phyloP scores from a whole-genome alignment of 2,329 filamentous ascomycete species.

The Fusarium haematococcum region DNA sequence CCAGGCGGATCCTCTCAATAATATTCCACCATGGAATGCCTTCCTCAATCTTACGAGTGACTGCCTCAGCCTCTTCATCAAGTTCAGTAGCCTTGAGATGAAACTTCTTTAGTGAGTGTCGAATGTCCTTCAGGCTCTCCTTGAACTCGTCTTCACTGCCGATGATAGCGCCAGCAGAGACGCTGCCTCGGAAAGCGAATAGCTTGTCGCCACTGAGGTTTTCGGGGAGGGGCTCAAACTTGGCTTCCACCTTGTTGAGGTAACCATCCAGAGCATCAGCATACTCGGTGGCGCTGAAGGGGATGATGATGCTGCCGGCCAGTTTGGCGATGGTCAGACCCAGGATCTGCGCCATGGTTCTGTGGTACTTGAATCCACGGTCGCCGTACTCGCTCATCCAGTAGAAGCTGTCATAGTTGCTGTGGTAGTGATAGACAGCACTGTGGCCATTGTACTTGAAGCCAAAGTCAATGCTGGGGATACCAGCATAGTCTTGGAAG shows the following conservation, averaged over 20 bases:
- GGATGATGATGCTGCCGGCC: constrained; percentile 70
- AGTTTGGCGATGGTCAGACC: constrained; percentile 72
- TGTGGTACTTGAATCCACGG: constrained; percentile 73
- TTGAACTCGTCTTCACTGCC: constrained; percentile 56
- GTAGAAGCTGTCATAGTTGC: constrained; percentile 89
- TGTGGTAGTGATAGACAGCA: constrained; percentile 84
- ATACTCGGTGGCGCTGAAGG: constrained; percentile 74
- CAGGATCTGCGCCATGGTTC: constrained; percentile 74
- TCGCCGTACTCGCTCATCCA: constrained; percentile 91
- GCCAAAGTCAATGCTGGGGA: constrained; percentile 73
- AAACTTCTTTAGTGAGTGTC: constrained; percentile 52
- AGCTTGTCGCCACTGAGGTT: constrained; percentile 45
- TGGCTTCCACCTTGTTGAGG: constrained; percentile 63
- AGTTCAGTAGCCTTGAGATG: constrained; percentile 57
- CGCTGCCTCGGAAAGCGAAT: constrained; percentile 46
- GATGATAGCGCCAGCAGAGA: constrained; percentile 35
- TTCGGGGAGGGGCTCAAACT: constrained; percentile 53
- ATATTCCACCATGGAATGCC: constrained; percentile 84
- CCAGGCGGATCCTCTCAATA: constrained; percentile 74
- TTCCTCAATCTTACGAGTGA: constrained; percentile 56
- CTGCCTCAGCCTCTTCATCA: constrained; percentile 58
- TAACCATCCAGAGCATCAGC: constrained; percentile 66
- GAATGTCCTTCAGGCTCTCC: constrained; percentile 53
- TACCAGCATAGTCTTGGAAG: constrained; percentile 78
- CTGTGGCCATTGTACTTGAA: constrained; percentile 61